Percentiles rank a stretch among this genome's conserved stretches.
phyloP scores from a whole-genome alignment of 192 early-diverging fungal genomes.

The Phycomyces blakesleeanus region DNA sequence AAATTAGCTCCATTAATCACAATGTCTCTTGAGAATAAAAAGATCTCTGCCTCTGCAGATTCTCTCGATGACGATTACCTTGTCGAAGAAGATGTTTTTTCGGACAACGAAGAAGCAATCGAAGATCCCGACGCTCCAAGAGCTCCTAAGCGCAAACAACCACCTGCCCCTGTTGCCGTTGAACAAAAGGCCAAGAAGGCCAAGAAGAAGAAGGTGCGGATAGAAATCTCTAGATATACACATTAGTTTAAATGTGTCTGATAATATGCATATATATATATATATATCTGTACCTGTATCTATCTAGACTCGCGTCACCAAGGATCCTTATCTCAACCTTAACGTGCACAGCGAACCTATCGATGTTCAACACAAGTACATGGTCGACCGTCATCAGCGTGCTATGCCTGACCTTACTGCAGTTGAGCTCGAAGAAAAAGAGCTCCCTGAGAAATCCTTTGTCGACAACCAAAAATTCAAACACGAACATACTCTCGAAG shows the following conservation, averaged over 20 bases:
- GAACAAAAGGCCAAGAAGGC: slow-evolving; percentile 31
- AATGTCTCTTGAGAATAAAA: slow-evolving; percentile 12
- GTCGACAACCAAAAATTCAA: slow-evolving; percentile 42
- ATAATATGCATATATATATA: too few relatives aligned
- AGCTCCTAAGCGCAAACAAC: slow-evolving; percentile 30
- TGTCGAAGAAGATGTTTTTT: slow-evolving; percentile 37
- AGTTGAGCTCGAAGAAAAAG: slow-evolving; percentile 37
- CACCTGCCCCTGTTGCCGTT: slow-evolving; percentile 4
- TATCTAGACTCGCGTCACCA: slow-evolving; percentile 31
- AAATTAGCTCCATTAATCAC: too few relatives aligned
- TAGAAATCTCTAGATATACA: too few relatives aligned
- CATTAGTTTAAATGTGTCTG: too few relatives aligned
- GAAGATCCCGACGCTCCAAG: slow-evolving; percentile 19
- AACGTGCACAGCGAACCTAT: slow-evolving; percentile 30
- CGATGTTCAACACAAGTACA: slow-evolving; percentile 34
- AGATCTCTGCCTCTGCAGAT: slow-evolving; percentile 37
- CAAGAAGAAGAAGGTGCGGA: slow-evolving; percentile 22
- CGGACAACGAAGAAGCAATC: slow-evolving; percentile 24
- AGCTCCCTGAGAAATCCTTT: slow-evolving; percentile 32
- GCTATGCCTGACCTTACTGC: slow-evolving; percentile 38
- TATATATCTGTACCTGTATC: not conserved
- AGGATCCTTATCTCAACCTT: slow-evolving; percentile 30
- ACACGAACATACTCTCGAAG: slow-evolving; percentile 42
- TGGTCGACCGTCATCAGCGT: slow-evolving; percentile 38
- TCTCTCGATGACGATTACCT: slow-evolving; percentile 50